A percentile compares a stretch with the other conserved stretches of the same genome.
Evolutionary conservation across 192 early-diverging fungal species (phyloP).

Genomic region (Coemansia erecta): DNA sequence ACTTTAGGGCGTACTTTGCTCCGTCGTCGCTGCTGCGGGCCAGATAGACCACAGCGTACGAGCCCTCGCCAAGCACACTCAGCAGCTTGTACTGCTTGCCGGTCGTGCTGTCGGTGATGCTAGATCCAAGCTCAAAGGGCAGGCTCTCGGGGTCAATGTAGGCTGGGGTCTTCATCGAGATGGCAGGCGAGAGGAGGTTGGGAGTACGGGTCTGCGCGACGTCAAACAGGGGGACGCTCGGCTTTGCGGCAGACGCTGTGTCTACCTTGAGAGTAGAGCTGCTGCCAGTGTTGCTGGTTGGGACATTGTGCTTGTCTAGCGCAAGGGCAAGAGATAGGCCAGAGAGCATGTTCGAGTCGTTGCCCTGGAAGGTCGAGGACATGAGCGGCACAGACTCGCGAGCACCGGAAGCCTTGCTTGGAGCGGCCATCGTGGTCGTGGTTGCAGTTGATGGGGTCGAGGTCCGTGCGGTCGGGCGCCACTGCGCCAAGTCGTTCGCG

Average conservation of each 20-base stretch:
- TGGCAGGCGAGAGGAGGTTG: slow-evolving; percentile 44
- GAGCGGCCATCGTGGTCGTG: slow-evolving; percentile 17
- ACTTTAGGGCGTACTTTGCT: slow-evolving; percentile 68
- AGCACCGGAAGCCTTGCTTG: slow-evolving; percentile 12
- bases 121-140: slow-evolving; percentile 52
- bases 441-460: slow-evolving; percentile 5
- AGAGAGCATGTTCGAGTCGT: slow-evolving; percentile 39
- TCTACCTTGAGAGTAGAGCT: neutral
- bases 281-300: neutral
- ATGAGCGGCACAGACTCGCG: slow-evolving; percentile 18
- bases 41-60: slow-evolving; percentile 74
- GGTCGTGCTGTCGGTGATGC: slow-evolving; percentile 41
- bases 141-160: slow-evolving; percentile 50
- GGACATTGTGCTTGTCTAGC: slow-evolving; percentile 41
- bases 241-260: slow-evolving; percentile 9
- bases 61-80: slow-evolving; percentile 67
- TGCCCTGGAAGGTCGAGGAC: slow-evolving; percentile 50
- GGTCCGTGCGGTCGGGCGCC: slow-evolving; percentile 34
- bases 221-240: slow-evolving; percentile 25
- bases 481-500: slow-evolving; percentile 45
- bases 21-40: slow-evolving; percentile 60
- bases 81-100: slow-evolving; percentile 49
- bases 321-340: slow-evolving; percentile 47
- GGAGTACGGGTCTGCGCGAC: slow-evolving; percentile 45
- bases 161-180: slow-evolving; percentile 49